Evolutionary conservation across 108 stramenopile genomes (phyloP), one percentile per base, ranked within the genome.

Genomic region (Cyclotella distinguenda): DNA sequence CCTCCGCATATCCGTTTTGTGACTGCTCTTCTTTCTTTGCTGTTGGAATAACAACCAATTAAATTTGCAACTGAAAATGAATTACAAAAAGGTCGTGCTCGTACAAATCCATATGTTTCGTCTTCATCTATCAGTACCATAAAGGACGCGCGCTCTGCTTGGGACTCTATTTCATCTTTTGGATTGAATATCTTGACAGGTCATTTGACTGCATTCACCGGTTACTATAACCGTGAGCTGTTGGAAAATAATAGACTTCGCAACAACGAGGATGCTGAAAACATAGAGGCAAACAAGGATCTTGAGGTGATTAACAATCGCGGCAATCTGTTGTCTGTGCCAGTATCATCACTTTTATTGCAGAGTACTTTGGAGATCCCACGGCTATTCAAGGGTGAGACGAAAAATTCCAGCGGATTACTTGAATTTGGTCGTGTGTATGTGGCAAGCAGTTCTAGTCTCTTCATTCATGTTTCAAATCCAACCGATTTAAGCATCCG

Each of bases 401-500:
- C 35, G 30, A 44, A 67, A 8, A 46, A 61, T 48, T 30, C 49
- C 22, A 23, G 50, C 25, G 63, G 75, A 23, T 35, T 69, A 52
- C 26, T 88, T 9, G 72, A 86, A 23, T 89, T 93, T 60, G 70
- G 78, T 26, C 62, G 84, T 16, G 76, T 78, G 46, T 68, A 59
- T 25, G 85, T 93, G 32, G 85, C 80, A 1, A 62, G 68, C 12
- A 78, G 83, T 16, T 33, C 63, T 0, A 21, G 36, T 31, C 38
- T 68, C 34, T 60, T 50, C 26, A 60, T 93, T 23, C 80, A 79
- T 13, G 36, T 93, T 12, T 50, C 51, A 19, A 93, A 93, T 64
- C 91, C 91, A 40, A 84, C 87, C 11, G 79, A 53, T 33, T 77
- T 84, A 38, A 82, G 85, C 33, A 78, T 93, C 18, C 66, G 79